phyloP scores from a whole-genome alignment of 2,329 filamentous ascomycete species.

The Geosmithia morbida region DNA sequence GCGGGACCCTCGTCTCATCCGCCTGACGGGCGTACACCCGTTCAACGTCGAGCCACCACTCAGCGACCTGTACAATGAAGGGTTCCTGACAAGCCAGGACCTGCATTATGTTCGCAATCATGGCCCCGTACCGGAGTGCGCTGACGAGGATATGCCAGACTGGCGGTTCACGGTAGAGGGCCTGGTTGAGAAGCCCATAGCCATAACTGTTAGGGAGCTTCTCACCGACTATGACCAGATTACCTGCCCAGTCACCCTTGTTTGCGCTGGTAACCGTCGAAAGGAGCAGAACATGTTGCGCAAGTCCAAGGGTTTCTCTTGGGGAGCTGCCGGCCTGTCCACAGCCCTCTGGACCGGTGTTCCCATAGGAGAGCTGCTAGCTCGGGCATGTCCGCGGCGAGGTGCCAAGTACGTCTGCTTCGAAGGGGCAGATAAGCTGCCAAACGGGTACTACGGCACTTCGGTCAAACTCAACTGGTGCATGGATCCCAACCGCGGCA shows the following conservation, averaged over 20 bases:
- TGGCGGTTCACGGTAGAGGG: constrained; percentile 82
- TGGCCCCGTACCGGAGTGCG: constrained; percentile 64
- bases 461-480: constrained; percentile 81
- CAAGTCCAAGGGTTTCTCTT: constrained; percentile 89
- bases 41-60: constrained; percentile 85
- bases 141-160: constrained; percentile 54
- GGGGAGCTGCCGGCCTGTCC: constrained; percentile 77
- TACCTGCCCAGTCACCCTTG: constrained; percentile 76
- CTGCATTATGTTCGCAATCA: constrained; percentile 90
- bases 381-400: constrained; percentile 49
- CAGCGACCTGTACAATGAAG: constrained; percentile 60
- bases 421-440: constrained; percentile 77
- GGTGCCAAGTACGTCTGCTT: constrained; percentile 76
- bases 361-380: constrained; percentile 56
- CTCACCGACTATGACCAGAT: constrained; percentile 63
- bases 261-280: constrained; percentile 81
- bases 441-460: constrained; percentile 81
- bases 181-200: constrained; percentile 64
- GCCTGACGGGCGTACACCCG: constrained; percentile 77
- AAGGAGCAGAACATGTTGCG: constrained; percentile 88
- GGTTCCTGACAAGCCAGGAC: constrained; percentile 76
- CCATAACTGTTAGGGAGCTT: constrained; percentile 57
- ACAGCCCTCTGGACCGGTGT: constrained; percentile 83
- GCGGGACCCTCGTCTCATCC: constrained; percentile 67
- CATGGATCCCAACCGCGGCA: constrained; percentile 66